Evolutionary conservation across 1,284 basidiomycete genomes (phyloP), one percentile per base, ranked within the genome.

Genomic region (Kalmanozyma brasiliensis): DNA sequence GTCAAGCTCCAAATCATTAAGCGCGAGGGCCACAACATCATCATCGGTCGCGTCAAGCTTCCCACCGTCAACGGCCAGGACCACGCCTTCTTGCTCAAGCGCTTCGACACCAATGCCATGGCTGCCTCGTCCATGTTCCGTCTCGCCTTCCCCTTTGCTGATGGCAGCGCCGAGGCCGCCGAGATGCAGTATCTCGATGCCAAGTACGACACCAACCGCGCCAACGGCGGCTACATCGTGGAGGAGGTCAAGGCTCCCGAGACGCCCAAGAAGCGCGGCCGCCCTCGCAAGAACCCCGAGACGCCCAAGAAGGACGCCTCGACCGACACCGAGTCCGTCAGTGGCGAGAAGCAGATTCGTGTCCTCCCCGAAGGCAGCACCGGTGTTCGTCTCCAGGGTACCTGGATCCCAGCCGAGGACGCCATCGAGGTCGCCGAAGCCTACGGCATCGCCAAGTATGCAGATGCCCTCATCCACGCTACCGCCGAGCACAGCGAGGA

Each of bases 41-140:
- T 92, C 60, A 92, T 93, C 57, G 95, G 93, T 9, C 86, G 95
- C 64, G 87, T 98, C 84, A 98, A 98, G 85, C 91, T 97, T 52
- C 91, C 91, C 43, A 95, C 93, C 48, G 79, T 83, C 44, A 82
- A 82, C 51, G 80, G 80, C 16, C 62, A 69, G 38, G 79, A 77
- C 51, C 92, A 95, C 19, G 92, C 93, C n/a, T 95, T 95, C 83
- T 91, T 97, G 80, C 89, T 97, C 53, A 89, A 93, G 67, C 89
- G 95, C 61, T 96, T 93, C 80, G 95, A 99, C 84, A 98, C 95
- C 7, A 89, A 93, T 69, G 94, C 94, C 22, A 88, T 99, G 83
- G 93, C 91, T 60, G 89, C 95, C 17, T 96, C 94, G 6, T 96
- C 95, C 63, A 96, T 99, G 92, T 98, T 93, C 86, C 92, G 93